A percentile compares a stretch with the other conserved stretches of the same genome.
Evolutionary conservation across 208 protist species (phyloP).

Genomic region (Leishmania aethiopica): DNA sequence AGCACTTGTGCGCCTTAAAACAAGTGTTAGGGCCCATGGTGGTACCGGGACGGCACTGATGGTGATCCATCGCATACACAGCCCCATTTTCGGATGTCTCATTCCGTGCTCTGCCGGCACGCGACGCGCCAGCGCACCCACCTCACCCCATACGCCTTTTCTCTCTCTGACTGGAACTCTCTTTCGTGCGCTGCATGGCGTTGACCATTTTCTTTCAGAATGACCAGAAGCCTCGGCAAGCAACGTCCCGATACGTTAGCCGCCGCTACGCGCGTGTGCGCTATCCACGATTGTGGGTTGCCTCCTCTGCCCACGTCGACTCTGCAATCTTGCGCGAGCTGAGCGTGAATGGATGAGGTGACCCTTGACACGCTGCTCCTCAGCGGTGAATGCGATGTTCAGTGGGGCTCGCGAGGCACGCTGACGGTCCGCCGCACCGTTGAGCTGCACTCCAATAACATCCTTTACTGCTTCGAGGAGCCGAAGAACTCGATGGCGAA

Average conservation of each 20-base stretch:
- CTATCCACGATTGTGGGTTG: not conserved
- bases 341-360: constrained; percentile 33
- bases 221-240: not conserved
- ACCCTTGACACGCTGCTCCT: constrained; percentile 53
- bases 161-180: not conserved
- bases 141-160: not conserved
- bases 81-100: not conserved
- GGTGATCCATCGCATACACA: not conserved
- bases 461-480: constrained; percentile 71
- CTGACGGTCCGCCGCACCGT: constrained; percentile 41
- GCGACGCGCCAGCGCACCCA: not conserved
- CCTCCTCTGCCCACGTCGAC: not conserved
- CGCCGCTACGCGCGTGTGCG: not conserved
- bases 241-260: not conserved
- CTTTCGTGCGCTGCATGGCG: not conserved
- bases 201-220: not conserved
- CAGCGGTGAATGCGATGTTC: constrained; percentile 37
- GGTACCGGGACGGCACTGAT: not conserved
- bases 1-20: not conserved
- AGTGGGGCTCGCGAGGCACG: constrained; percentile 31
- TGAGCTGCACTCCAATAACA: constrained; percentile 57
- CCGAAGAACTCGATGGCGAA: constrained; percentile 66
- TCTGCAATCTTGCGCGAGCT: not conserved
- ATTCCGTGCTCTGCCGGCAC: not conserved
- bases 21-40: not conserved